Percentiles rank a stretch among this genome's conserved stretches.
Evolutionary conservation across 2,329 filamentous ascomycete genomes (phyloP).

Genomic region (Metarhizium album): DNA sequence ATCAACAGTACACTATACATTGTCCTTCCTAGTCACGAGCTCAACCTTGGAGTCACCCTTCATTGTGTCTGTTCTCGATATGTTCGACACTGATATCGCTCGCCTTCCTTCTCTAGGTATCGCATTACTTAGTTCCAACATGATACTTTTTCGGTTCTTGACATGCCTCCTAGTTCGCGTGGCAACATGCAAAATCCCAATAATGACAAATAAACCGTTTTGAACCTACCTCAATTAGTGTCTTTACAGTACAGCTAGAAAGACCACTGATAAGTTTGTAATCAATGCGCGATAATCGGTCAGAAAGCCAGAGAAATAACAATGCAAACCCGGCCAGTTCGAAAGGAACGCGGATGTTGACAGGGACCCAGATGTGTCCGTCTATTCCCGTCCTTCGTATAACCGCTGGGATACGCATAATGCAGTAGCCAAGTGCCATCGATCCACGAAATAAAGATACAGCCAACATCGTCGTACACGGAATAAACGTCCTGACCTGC

Average conservation of each 20-base stretch:
- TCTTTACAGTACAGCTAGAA: background rate
- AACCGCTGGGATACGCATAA: background rate
- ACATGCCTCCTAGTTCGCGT: background rate
- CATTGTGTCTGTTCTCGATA: no score
- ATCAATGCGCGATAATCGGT: background rate
- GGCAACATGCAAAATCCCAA: background rate
- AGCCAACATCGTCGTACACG: background rate
- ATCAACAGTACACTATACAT: no score
- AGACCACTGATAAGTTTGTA: background rate
- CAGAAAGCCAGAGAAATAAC: background rate
- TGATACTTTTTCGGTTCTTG: background rate
- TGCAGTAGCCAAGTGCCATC: background rate
- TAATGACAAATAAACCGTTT: background rate
- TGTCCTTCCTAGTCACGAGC: no score
- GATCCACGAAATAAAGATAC: background rate
- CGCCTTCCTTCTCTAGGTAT: no score
- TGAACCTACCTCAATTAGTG: background rate
- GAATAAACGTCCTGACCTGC: no score
- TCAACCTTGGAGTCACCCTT: no score
- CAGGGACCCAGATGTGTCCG: no score
- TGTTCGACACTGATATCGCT: no score
- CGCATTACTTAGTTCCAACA: background rate
- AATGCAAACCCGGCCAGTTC: background rate
- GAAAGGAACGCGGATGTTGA: background rate
- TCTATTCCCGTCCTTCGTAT: background rate